Evolutionary conservation across 192 early-diverging fungal species (phyloP), one percentile per base, ranked within the genome.

Genomic region (Geranomyces michiganensis): DNA sequence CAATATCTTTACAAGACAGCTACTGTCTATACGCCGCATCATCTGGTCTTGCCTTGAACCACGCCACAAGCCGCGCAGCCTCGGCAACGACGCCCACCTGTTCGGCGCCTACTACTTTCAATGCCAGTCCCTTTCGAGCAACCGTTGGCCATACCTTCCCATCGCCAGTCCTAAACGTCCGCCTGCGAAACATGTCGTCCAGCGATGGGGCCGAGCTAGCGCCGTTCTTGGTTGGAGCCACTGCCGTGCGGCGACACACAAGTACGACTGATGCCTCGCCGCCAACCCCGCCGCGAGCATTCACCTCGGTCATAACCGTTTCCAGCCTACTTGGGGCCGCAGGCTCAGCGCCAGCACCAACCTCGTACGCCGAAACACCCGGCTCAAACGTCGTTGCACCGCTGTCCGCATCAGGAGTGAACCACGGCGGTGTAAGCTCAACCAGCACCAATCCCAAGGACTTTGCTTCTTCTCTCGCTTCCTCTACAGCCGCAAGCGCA

Each of bases 361-460:
- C 55, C 1, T 30, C 55, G 1, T 56, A 24, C 29, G 24, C 55
- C 55, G 29, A 41, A 41, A 41, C 36, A 41, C 36, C 36, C 3
- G 36, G 36, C 36, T 41, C 36, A 41, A 41, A 41, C 36, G 36
- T 10, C 21, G 51, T 55, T 27, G 24, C 41, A 43, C 36, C 63
- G 5, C 48, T 10, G 48, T 15, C 66, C 21, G 17, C 29, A 21
- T n/a, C 21, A 0, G 48, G 8, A 43, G 58, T 46, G 13, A 71
- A 71, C 72, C 72, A 73, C 30, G 72, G 72, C 43, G 72, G 72
- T 19, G 48, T 55, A 36, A 41, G 36, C 36, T 41, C 32, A 33
- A 41, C 36, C 36, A 41, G 10, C 36, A 41, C 36, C 3, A 41
- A 10, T 27, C 31, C 21, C 26, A 24, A 3, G 7, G 6, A 7